Percentiles rank a stretch among this genome's conserved stretches.
Conservation (phyloP, 352 stramenopile species). For the Globisporangium yorkense region DNA sequence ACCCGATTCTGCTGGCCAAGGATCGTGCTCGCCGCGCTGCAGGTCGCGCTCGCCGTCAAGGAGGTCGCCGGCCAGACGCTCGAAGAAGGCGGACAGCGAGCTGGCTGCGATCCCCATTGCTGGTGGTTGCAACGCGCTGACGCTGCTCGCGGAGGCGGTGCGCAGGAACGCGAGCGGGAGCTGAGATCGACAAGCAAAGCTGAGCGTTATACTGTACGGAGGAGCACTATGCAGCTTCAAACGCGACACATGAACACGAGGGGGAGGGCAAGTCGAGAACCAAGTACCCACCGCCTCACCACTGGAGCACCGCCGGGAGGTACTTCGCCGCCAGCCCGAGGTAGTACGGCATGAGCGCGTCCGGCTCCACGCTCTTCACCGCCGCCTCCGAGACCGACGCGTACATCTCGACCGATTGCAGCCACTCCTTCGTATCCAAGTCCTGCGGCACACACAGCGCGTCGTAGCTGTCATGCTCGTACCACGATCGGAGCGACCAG, state of each 20-base stretch:
- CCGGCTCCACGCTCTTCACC: slow-evolving; percentile 30
- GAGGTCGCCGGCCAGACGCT: neutral
- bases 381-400: slow-evolving; percentile 29
- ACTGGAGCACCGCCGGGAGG: slow-evolving; percentile 56
- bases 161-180: neutral
- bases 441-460: slow-evolving; percentile 36
- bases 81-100: neutral
- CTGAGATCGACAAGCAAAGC: neutral
- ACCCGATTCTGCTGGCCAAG: neutral
- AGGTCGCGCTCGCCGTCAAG: slow-evolving; percentile 6
- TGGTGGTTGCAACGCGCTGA: neutral
- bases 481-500: slow-evolving; percentile 74
- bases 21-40: neutral
- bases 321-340: slow-evolving; percentile 66
- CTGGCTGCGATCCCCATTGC: neutral
- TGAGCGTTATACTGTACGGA: neutral
- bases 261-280: neutral
- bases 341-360: slow-evolving; percentile 58
- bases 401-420: slow-evolving; percentile 35
- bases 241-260: neutral
- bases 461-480: slow-evolving; percentile 49
- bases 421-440: slow-evolving; percentile 64
- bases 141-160: slow-evolving; percentile 6
- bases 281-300: slow-evolving; percentile 29
- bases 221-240: neutral